Conservation (phyloP, 257 asterid species). For the Anisodus acutangulus region DNA sequence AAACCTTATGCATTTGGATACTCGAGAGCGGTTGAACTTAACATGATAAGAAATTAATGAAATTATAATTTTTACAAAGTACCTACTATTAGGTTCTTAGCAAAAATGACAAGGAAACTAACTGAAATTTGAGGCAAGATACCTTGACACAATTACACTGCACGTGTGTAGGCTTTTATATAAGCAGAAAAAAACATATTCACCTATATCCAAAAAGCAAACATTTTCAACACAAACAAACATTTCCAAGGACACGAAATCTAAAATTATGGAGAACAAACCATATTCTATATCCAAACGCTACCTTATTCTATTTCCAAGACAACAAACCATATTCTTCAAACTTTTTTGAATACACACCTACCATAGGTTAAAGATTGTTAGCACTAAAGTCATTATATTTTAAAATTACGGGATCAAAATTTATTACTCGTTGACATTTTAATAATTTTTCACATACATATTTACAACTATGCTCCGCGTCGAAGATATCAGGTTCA, state of each 20-base stretch:
- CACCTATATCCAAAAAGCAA: slow-evolving; percentile 38
- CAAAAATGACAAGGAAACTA: slow-evolving; percentile 24
- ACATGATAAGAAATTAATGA: neutral
- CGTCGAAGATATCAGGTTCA: neutral
- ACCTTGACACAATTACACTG: neutral
- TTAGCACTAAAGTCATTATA: neutral
- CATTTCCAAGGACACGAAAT: neutral
- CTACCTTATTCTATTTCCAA: neutral
- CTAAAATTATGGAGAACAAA: neutral
- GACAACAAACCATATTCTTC: neutral
- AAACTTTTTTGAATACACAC: neutral
- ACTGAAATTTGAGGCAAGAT: slow-evolving; percentile 26
- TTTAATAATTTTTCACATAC: neutral
- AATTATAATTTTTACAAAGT: slow-evolving; percentile 15
- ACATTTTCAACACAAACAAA: neutral
- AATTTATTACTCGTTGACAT: neutral
- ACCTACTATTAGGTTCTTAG: neutral
- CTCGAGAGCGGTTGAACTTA: neutral
- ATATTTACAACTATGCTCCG: neutral
- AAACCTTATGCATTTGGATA: neutral
- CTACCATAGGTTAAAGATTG: neutral
- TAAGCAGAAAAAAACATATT: slow-evolving; percentile 31
- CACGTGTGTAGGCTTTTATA: slow-evolving; percentile 31
- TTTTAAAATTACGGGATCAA: too few species aligned
- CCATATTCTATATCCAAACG: too few species aligned